Evolutionary conservation across 2,329 filamentous ascomycete genomes (phyloP), one percentile per base, ranked within the genome.

Genomic region (Colletotrichum caudatum): DNA sequence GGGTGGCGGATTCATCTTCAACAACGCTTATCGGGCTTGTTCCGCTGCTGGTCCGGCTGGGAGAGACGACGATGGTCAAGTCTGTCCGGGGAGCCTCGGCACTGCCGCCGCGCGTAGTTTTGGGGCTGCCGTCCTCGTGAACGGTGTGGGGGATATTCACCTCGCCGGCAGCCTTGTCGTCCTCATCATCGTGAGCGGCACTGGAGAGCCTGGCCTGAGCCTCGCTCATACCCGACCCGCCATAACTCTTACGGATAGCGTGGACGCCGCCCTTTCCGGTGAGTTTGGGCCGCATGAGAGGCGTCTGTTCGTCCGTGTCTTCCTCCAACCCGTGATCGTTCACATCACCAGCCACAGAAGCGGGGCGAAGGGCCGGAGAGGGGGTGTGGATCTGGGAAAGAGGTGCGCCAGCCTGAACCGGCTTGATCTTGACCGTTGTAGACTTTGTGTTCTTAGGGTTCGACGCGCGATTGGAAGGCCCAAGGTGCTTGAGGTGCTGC

Each of bases 371-470:
- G 39, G 75, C 77, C 64, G 59, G 69, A 23, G 69, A 44, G 26
- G 65, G 76, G 69, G 48, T 70, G 57, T 58, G 63, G 62, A 64
- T 71, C 48, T 23, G 54, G 44, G 33, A 76, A 62, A 29, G 35
- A 85, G 81, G 61, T 86, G 83, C 14, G 92, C 76, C 66, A 6
- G 51, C 48, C 33, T 35, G 48, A 35, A 89, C 90, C 74, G 91
- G 82, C 81, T 93, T 93, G 75, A 92, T 90, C 79, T 92, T 92
- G 75, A 93, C 90, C 0, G 90, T 87, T 23, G 89, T 87, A 23
- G 87, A 88, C 23, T 86, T 85, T 1, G 90, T 91, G 68, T 85
- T 86, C 78, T 88, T 89, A 1, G 91, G 91, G 66, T 90, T 89
- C 20, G 87, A 86, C 7, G 91, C 91, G 26, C 88, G 87, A 76